Base-by-base conservation (phyloP, 768 basidiomycete genomes). In the Mycena albidolilacea region DNA sequence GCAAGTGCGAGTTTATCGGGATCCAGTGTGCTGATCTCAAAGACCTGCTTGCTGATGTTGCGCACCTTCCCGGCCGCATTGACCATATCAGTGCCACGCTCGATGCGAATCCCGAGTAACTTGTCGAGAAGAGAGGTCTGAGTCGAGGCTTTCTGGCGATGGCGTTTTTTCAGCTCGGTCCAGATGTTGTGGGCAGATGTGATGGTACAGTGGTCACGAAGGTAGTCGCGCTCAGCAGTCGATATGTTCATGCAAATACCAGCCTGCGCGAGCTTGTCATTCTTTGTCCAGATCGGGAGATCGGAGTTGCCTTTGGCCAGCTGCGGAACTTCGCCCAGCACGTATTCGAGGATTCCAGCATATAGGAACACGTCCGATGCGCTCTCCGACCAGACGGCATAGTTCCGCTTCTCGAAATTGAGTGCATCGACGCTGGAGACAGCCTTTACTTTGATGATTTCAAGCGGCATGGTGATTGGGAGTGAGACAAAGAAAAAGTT, bases 71-170 rank as follows among this genome's bases (percentile, higher is more conserved):
- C 3, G 30, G 1, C 3, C 30, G 30, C 30, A 30, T 30, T 30
- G 30, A 30, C 30, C 30, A 30, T 30, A 30, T 30, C 30, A 30
- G 30, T 3, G 30, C 30, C 30, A 30, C 30, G 30, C 30, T 54
- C 38, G 35, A 72, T 77, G 9, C 65, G 55, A 5, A 77, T 58
- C 1, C 21, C 17, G 15, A 78, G 54, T 3, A 71, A 66, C 5
- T 76, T 68, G 8, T 79, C 67, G 0, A 80, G 70, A 11, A 79
- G 70, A 0, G 68, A 74, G 8, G 77, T 72, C 21, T 80, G 79
- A 0, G 69, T 68, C 0, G 73, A 70, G 1, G 76, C 79, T 2
- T 76, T 48, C 39, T 79, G 44, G 23, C 69, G 59, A 41, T 80
- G 80, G 0, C 77, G 30, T 30, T 30, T 30, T 3, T 30, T 30